These are phyloP conservation scores for Artemisia annua DNA, from an alignment of 129 eudicot genomes.

Conservation along the genomic window DNA sequence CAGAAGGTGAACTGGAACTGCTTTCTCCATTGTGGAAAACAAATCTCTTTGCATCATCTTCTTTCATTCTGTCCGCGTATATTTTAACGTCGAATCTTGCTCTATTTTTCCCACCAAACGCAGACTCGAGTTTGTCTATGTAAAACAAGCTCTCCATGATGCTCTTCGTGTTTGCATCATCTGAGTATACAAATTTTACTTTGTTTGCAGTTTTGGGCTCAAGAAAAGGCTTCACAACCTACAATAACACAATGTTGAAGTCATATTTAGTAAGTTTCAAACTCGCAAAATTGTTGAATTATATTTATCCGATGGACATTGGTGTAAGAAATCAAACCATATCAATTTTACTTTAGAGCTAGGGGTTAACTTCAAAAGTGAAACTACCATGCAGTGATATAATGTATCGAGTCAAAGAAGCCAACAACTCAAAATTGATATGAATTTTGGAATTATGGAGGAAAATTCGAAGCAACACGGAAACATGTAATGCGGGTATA, in stretches of 20 bases:
- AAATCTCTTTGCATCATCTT: constrained; percentile 66
- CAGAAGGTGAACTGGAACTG: constrained; percentile 26
- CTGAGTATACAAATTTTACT: constrained; percentile 74
- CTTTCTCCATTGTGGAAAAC: constrained; percentile 40
- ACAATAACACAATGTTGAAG: constrained; percentile 25
- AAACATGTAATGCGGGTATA: neutral
- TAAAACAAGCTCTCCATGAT: constrained; percentile 72
- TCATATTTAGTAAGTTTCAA: neutral
- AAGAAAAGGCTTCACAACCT: constrained; percentile 90
- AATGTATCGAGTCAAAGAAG: neutral
- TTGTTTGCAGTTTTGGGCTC: constrained; percentile 89
- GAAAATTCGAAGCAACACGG: neutral
- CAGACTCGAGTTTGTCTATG: constrained; percentile 70
- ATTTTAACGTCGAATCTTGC: constrained; percentile 60
- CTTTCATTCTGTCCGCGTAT: constrained; percentile 82
- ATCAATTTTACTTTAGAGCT: neutral
- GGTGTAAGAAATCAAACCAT: constrained; percentile 5
- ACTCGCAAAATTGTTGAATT: neutral
- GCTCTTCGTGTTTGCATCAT: constrained; percentile 56
- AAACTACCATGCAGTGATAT: constrained; percentile 6
- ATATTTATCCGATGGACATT: neutral
- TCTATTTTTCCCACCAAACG: constrained; percentile 67
- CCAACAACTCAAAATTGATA: constrained; percentile 9
- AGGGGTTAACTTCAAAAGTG: constrained; percentile 12
- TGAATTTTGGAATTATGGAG: too few species aligned